Evolutionary conservation across 2,329 filamentous ascomycete species (phyloP).

Genomic region (Aspergillaceae sp.): DNA sequence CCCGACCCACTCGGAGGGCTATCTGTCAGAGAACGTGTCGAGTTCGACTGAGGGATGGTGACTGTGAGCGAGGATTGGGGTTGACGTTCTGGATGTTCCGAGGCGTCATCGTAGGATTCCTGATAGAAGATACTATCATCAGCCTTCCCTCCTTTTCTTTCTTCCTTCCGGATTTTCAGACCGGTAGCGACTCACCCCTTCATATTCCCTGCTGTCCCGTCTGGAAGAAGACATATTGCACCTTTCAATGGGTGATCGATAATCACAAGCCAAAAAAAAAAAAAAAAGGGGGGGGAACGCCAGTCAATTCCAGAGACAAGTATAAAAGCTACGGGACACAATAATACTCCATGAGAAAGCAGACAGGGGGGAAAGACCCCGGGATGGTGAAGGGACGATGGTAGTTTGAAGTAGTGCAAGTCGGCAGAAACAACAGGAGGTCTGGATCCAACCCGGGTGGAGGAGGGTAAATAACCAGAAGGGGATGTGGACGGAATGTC

Average conservation of each 20-base stretch:
- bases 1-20: constrained; percentile 33
- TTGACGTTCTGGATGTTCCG: constrained; percentile 26
- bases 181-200: constrained; percentile 26
- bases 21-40: constrained; percentile 54
- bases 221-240: constrained; percentile 30
- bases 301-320: not conserved
- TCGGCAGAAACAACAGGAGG: constrained; percentile 3
- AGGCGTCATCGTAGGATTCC: constrained; percentile 78
- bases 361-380: not conserved
- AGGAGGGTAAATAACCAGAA: not conserved
- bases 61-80: constrained; percentile 10
- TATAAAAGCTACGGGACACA: not conserved
- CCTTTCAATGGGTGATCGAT: constrained; percentile 1
- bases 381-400: not conserved
- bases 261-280: constrained; percentile 1
- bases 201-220: constrained; percentile 34
- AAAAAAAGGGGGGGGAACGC: not conserved
- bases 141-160: constrained; percentile 2
- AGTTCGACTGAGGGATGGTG: constrained; percentile 34
- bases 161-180: not conserved
- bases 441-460: not conserved
- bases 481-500: no score
- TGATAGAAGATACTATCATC: constrained; percentile 26
- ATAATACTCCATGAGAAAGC: not conserved
- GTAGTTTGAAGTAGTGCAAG: not conserved